Percentiles rank a stretch among this genome's conserved stretches.
Evolutionary conservation across 345 rosid species (phyloP).

Genomic region (Salix brachista): DNA sequence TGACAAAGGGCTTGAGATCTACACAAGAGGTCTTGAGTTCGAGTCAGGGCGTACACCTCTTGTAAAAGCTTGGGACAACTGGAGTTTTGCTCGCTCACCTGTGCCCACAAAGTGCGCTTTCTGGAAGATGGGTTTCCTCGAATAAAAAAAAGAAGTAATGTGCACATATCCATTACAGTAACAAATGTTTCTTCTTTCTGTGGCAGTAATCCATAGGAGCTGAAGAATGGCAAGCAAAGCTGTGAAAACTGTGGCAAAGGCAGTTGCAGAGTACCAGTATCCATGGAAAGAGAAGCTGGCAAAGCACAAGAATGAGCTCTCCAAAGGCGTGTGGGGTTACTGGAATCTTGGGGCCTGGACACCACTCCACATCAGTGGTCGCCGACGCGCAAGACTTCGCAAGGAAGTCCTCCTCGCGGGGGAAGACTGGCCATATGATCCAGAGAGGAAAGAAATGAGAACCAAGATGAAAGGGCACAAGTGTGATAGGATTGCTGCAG

Average conservation of each 20-base stretch:
- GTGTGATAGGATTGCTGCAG: constrained; percentile 72
- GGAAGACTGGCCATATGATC: constrained; percentile 85
- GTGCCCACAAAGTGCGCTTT: too few species aligned
- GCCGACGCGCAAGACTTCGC: constrained; percentile 78
- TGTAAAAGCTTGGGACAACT: too few species aligned
- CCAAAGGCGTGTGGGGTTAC: constrained; percentile 89
- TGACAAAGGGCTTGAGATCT: too few species aligned
- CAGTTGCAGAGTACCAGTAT: constrained; percentile 51
- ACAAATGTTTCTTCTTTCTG: background rate
- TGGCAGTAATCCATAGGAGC: background rate
- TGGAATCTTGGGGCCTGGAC: constrained; percentile 95
- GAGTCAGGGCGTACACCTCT: too few species aligned
- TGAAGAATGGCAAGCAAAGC: constrained; percentile 71
- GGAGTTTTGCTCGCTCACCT: too few species aligned
- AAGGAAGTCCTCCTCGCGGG: constrained; percentile 75
- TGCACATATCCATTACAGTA: background rate
- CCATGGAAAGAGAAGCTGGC: constrained; percentile 80
- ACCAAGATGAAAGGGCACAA: constrained; percentile 84
- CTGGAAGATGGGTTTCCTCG: fast-evolving
- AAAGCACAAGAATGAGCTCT: constrained; percentile 65
- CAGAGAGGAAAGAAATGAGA: constrained; percentile 83
- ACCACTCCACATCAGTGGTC: constrained; percentile 77
- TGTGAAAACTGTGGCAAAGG: constrained; percentile 54
- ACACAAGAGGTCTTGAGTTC: too few species aligned
- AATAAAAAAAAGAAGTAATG: background rate